These are phyloP conservation scores for Candida verbasci DNA, from an alignment of 805 yeast species.

Conservation along the genomic window DNA sequence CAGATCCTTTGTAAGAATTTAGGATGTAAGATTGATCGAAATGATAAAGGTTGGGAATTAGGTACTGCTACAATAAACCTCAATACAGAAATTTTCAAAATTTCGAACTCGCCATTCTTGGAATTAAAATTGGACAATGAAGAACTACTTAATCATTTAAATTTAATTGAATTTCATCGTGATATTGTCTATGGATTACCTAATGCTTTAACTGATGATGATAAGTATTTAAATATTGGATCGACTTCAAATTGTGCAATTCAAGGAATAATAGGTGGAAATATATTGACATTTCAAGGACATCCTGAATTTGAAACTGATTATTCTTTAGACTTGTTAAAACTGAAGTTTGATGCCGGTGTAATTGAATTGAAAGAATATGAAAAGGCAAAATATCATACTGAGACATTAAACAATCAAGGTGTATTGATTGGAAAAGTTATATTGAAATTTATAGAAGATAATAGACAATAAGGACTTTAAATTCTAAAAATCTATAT, in stretches of 20 bases:
- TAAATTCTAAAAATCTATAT: neutral
- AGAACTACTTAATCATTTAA: conserved; percentile 31
- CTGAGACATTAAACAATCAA: conserved; percentile 33
- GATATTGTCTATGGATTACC: conserved; percentile 37
- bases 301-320: conserved; percentile 74
- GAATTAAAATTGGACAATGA: conserved; percentile 33
- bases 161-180: conserved; percentile 34
- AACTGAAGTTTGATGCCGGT: conserved; percentile 13
- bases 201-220: conserved; percentile 32
- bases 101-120: conserved; percentile 18
- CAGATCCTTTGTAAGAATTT: conserved; percentile 68
- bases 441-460: conserved; percentile 15
- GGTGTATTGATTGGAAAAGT: conserved; percentile 35
- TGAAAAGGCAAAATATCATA: conserved; percentile 24
- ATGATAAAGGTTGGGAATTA: conserved; percentile 67
- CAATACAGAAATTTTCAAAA: conserved; percentile 34
- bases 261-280: conserved; percentile 59
- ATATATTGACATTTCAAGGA: conserved; percentile 73
- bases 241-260: conserved; percentile 48
- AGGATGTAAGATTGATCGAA: conserved; percentile 56
- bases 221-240: conserved; percentile 42
- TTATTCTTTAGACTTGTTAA: conserved; percentile 21
- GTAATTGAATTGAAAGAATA: conserved; percentile 20
- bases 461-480: neutral
- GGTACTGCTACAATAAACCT: conserved; percentile 52